These are phyloP conservation scores for Pseudogymnoascus sp. DNA, from an alignment of 2,329 filamentous ascomycete genomes.

Conservation along the genomic window DNA sequence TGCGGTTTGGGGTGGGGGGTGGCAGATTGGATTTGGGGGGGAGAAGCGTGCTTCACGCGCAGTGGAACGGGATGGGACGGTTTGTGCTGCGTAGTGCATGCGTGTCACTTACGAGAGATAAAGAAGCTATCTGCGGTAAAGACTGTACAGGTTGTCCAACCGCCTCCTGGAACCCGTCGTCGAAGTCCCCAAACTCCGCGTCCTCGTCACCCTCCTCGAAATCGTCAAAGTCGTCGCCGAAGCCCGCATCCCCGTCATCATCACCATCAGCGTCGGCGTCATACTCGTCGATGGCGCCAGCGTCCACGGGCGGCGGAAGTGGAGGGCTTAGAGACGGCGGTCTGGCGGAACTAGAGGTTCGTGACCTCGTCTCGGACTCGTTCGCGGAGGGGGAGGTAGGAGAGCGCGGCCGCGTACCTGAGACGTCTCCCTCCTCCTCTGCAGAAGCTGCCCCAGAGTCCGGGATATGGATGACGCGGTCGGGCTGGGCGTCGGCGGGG, in stretches of 20 bases:
- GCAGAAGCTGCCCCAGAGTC: conserved; percentile 24
- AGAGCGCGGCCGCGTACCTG: conserved; percentile 45
- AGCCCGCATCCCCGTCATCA: conserved; percentile 39
- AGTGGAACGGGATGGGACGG: conserved; percentile 10
- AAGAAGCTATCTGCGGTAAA: conserved; percentile 28
- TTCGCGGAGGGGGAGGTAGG: conserved; percentile 36
- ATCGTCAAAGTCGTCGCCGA: conserved; percentile 64
- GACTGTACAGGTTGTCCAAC: conserved; percentile 32
- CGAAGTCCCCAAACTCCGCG: conserved; percentile 47
- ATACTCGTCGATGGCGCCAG: conserved; percentile 12
- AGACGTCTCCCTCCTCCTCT: conserved; percentile 37
- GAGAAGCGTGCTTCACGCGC: conserved; percentile 1
- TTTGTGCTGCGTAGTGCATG: conserved; percentile 13
- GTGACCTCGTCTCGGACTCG: conserved; percentile 57
- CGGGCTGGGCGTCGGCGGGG: conserved; percentile 50
- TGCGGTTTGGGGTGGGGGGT: not conserved
- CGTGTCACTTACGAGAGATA: conserved; percentile 36
- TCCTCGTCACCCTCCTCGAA: conserved; percentile 50
- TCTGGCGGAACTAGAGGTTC: conserved; percentile 44
- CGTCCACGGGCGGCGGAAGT: conserved; percentile 28
- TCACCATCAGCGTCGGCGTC: conserved; percentile 20
- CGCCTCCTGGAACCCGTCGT: conserved; percentile 57
- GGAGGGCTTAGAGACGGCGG: conserved; percentile 35
- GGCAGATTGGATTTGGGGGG: not conserved
- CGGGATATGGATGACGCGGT: conserved; percentile 45